A percentile compares a stretch with the other conserved stretches of the same genome.
Conservation (phyloP, 495 filamentous ascomycete species). For the Podospora bellae-mahoneyi region DNA sequence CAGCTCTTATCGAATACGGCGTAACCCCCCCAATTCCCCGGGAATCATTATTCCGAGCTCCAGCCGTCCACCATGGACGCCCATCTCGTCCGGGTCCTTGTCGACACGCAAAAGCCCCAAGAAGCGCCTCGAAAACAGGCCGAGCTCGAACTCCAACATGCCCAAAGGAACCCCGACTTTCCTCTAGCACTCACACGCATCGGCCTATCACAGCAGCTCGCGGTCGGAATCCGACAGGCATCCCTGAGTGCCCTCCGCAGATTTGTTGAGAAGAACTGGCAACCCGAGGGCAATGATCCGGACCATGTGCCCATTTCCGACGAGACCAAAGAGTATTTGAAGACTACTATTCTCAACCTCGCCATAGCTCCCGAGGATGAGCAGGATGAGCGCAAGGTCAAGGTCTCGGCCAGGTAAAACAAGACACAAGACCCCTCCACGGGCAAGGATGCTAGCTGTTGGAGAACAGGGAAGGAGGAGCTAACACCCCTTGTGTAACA, state of each 20-base stretch:
- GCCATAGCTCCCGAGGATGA: conserved; percentile 72
- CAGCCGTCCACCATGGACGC: conserved; percentile 62
- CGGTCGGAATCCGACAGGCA: conserved; percentile 73
- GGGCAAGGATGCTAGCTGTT: neutral
- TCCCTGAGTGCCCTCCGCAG: conserved; percentile 75
- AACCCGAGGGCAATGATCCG: conserved; percentile 55
- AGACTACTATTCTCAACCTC: conserved; percentile 66
- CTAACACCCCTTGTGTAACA: conserved; percentile 22
- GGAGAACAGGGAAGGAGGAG: conserved; percentile 3
- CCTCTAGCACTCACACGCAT: conserved; percentile 75
- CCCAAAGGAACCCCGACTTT: conserved; percentile 63
- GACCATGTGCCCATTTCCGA: conserved; percentile 65
- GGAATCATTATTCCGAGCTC: neutral
- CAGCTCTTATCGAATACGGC: neutral
- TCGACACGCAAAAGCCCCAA: conserved; percentile 69
- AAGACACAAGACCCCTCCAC: neutral
- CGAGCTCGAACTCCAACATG: conserved; percentile 68
- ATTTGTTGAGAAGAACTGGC: conserved; percentile 79
- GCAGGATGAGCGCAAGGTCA: conserved; percentile 78
- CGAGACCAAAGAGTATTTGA: conserved; percentile 66
- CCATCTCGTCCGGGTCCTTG: conserved; percentile 73
- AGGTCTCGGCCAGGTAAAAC: conserved; percentile 65
- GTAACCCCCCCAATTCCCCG: neutral
- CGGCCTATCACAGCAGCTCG: conserved; percentile 63
- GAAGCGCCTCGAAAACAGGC: conserved; percentile 72